Percentiles rank a stretch among this genome's conserved stretches.
Evolutionary conservation across 2,329 filamentous ascomycete species (phyloP).

Genomic region (Trichoderma sp.): DNA sequence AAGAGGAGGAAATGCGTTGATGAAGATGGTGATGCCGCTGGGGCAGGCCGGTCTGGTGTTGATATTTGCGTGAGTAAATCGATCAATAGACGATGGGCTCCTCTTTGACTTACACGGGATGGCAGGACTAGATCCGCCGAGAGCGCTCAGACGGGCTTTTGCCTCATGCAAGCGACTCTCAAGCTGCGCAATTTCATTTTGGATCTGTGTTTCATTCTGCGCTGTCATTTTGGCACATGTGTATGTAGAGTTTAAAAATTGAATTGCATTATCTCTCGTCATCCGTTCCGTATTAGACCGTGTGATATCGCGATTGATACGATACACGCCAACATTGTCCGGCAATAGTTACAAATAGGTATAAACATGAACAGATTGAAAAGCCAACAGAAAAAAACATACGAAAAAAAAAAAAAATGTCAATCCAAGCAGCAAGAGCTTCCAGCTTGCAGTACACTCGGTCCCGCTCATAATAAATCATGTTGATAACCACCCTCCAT

Average conservation of each 20-base stretch:
- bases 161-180: slow-evolving; percentile 47
- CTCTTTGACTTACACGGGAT: not conserved
- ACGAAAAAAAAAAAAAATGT: not conserved
- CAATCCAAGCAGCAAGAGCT: slow-evolving; percentile 12
- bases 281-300: slow-evolving; percentile 4
- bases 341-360: not conserved
- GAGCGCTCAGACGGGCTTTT: slow-evolving; percentile 41
- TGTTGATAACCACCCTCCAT: not conserved
- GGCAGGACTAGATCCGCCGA: not conserved
- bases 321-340: not conserved
- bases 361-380: not conserved
- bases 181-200: slow-evolving; percentile 57
- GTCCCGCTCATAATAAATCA: not conserved
- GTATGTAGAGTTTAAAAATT: slow-evolving; percentile 13
- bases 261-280: not conserved
- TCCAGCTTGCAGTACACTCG: not conserved
- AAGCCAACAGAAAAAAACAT: not conserved
- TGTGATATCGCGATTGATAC: not conserved
- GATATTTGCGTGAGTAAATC: not conserved
- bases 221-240: slow-evolving; percentile 19
- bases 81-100: not conserved
- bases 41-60: not conserved
- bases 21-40: slow-evolving; percentile 24
- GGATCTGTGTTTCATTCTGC: slow-evolving; percentile 34
- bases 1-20: slow-evolving; percentile 66